phyloP scores from a whole-genome alignment of 164 flowering plant genomes.

The Santalum album region DNA sequence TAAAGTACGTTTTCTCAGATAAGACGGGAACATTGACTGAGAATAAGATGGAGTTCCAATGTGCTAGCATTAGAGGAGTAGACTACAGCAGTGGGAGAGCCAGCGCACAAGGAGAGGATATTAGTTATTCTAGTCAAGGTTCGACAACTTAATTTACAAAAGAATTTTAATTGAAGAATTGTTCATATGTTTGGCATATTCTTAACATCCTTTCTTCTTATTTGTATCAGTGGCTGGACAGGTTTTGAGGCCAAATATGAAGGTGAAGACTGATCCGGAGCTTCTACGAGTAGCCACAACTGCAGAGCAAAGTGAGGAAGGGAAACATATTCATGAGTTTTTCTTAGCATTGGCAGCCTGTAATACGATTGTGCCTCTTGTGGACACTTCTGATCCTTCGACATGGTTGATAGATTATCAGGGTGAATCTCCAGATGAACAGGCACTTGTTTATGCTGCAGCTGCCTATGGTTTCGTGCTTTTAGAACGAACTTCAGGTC shows the following conservation, averaged over 20 bases:
- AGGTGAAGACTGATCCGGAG: slow-evolving; percentile 56
- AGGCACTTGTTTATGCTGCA: slow-evolving; percentile 95
- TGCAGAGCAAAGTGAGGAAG: slow-evolving; percentile 33
- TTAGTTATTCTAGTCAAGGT: slow-evolving; percentile 51
- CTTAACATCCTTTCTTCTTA: background rate
- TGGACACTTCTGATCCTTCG: slow-evolving; percentile 49
- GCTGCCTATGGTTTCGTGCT: slow-evolving; percentile 92
- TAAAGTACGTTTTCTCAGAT: slow-evolving; percentile 88
- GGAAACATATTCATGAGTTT: slow-evolving; percentile 52
- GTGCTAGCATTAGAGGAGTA: slow-evolving; percentile 80
- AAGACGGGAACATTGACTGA: slow-evolving; percentile 98
- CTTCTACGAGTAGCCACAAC: slow-evolving; percentile 40
- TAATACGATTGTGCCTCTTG: slow-evolving; percentile 90
- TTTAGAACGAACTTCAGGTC: slow-evolving; percentile 87
- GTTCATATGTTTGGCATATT: background rate
- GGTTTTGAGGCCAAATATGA: slow-evolving; percentile 70
- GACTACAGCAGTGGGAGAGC: slow-evolving; percentile 47
- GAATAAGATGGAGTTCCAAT: slow-evolving; percentile 97
- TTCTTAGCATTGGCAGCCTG: slow-evolving; percentile 95
- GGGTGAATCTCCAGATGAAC: slow-evolving; percentile 99
- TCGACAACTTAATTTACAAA: background rate
- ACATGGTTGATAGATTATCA: slow-evolving; percentile 77
- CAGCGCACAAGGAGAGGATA: slow-evolving; percentile 22
- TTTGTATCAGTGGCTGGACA: slow-evolving; percentile 48
- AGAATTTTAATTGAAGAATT: background rate